These are phyloP conservation scores for Boletus eberwhitei DNA, from an alignment of 768 basidiomycete genomes.

Conservation along the genomic window DNA sequence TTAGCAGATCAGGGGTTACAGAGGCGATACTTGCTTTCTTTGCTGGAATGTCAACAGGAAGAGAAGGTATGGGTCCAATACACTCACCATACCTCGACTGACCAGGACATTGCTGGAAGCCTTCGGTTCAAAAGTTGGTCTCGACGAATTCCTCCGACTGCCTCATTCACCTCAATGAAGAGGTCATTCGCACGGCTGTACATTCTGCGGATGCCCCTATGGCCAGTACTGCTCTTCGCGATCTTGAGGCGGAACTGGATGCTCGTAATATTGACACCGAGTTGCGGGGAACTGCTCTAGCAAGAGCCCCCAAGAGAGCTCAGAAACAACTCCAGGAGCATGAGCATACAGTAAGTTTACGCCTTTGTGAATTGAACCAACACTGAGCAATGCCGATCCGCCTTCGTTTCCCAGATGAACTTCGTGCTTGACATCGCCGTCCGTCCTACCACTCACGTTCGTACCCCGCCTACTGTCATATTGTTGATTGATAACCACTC, in stretches of 20 bases:
- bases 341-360: constrained; percentile 43
- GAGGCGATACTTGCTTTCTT: constrained; percentile 53
- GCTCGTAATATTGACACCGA: constrained; percentile 37
- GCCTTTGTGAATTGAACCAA: background rate
- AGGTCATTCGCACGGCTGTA: constrained; percentile 59
- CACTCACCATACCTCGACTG: constrained; percentile 40
- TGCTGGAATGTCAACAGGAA: constrained; percentile 78
- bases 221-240: constrained; percentile 45
- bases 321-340: constrained; percentile 46
- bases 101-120: constrained; percentile 35
- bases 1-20: constrained; percentile 53
- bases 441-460: constrained; percentile 67
- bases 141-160: constrained; percentile 58
- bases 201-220: constrained; percentile 49
- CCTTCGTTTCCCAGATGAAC: constrained; percentile 42
- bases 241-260: constrained; percentile 51
- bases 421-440: constrained; percentile 59
- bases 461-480: constrained; percentile 21
- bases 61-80: constrained; percentile 58
- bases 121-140: constrained; percentile 22
- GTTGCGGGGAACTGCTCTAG: constrained; percentile 43
- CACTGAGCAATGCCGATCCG: background rate
- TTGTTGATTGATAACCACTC: constrained; percentile 5
- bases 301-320: constrained; percentile 41
- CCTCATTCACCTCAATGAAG: constrained; percentile 57